phyloP scores from a whole-genome alignment of 805 yeast species.

The Allodekkera sacchari region DNA sequence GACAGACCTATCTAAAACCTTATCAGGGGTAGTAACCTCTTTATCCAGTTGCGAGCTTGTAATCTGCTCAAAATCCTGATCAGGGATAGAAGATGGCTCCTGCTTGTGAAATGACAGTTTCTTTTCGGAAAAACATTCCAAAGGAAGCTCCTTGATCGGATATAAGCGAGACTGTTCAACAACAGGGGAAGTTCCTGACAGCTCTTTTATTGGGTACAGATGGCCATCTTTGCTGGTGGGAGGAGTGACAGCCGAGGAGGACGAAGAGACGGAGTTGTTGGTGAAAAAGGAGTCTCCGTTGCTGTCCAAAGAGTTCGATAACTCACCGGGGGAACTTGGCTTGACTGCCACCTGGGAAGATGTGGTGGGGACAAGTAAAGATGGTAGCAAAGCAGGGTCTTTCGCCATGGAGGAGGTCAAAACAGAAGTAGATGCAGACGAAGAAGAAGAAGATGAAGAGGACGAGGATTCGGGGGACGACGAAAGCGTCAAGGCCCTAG shows the following conservation, averaged over 20 bases:
- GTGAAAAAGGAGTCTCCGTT: constrained; percentile 31
- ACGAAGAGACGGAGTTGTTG: constrained; percentile 20
- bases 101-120: neutral
- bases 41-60: neutral
- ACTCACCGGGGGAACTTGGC: constrained; percentile 9
- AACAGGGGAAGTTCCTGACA: constrained; percentile 23
- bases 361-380: too few species aligned
- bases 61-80: neutral
- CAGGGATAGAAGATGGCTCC: neutral
- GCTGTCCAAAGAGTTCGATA: constrained; percentile 34
- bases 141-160: neutral
- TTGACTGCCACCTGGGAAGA: neutral
- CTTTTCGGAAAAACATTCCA: constrained; percentile 1
- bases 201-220: constrained; percentile 24
- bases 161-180: constrained; percentile 8
- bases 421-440: constrained; percentile 19
- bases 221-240: constrained; percentile 11
- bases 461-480: constrained; percentile 8
- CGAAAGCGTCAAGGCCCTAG: constrained; percentile 25
- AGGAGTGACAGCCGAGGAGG: constrained; percentile 21
- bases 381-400: too few species aligned
- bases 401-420: constrained; percentile 20
- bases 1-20: neutral
- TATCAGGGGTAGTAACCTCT: neutral
- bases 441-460: constrained; percentile 8